Conservation (phyloP, 805 yeast species). For the Saccharomyces paradoxus region DNA sequence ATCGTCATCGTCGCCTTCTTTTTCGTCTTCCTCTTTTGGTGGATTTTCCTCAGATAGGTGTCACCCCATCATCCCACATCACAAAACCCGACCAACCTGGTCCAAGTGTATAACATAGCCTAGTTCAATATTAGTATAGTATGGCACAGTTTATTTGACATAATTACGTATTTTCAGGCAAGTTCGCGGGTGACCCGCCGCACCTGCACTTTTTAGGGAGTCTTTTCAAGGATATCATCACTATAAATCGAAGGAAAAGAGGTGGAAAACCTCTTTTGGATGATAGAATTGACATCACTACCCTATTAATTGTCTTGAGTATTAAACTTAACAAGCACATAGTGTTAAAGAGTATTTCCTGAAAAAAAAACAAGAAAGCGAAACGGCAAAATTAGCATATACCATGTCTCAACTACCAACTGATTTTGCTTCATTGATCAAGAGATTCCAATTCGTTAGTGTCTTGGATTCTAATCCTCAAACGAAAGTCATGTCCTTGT, state of each 20-base stretch:
- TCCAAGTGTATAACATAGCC: not conserved
- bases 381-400: not conserved
- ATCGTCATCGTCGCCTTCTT: slow-evolving; percentile 64
- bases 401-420: not conserved
- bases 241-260: not conserved
- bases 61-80: not conserved
- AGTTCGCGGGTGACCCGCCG: not conserved
- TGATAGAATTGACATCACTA: not conserved
- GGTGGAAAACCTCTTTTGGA: not conserved
- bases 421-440: slow-evolving; percentile 19
- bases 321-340: not conserved
- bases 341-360: not conserved
- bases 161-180: not conserved
- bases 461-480: slow-evolving; percentile 55
- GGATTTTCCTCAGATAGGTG: slow-evolving; percentile 49
- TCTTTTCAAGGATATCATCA: not conserved
- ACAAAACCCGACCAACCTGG: not conserved
- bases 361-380: not conserved
- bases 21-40: slow-evolving; percentile 74
- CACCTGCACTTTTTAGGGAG: not conserved
- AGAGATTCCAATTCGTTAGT: slow-evolving; percentile 38
- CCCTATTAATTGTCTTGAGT: not conserved
- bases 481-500: slow-evolving; percentile 53
- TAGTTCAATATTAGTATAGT: not conserved
- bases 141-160: not conserved